Percentiles rank a stretch among this genome's conserved stretches.
phyloP scores from a whole-genome alignment of 164 flowering plant species.

The Buxus sempervirens region DNA sequence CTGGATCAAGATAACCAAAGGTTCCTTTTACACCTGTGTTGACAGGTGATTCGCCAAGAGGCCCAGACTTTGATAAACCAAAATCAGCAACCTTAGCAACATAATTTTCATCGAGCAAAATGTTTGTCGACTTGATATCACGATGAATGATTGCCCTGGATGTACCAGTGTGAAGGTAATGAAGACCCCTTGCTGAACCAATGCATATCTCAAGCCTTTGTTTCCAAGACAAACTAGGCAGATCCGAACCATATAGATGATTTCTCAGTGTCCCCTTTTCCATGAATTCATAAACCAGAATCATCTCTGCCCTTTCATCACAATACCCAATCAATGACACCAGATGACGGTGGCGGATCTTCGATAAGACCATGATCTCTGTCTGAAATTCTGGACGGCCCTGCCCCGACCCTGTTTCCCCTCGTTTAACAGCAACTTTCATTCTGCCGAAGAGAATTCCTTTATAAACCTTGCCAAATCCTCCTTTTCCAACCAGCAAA shows the following conservation, averaged over 20 bases:
- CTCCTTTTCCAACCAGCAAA: conserved; percentile 33
- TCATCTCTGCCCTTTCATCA: conserved; percentile 37
- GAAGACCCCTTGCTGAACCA: conserved; percentile 31
- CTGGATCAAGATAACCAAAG: conserved; percentile 41
- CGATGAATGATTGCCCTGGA: conserved; percentile 29
- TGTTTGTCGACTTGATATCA: conserved; percentile 37
- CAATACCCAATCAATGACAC: conserved; percentile 39
- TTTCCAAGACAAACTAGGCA: conserved; percentile 23
- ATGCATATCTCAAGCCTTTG: conserved; percentile 36
- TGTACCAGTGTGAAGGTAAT: conserved; percentile 31
- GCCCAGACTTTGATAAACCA: conserved; percentile 25
- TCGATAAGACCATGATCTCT: conserved; percentile 30
- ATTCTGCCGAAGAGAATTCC: conserved; percentile 21
- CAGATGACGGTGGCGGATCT: conserved; percentile 33
- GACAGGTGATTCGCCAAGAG: conserved; percentile 25
- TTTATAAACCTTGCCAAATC: conserved; percentile 40
- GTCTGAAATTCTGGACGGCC: conserved; percentile 33
- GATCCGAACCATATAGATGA: conserved; percentile 18
- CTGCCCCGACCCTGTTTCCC: conserved; percentile 29
- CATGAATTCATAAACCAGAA: conserved; percentile 45
- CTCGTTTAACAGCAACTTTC: conserved; percentile 38
- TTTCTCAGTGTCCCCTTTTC: conserved; percentile 36
- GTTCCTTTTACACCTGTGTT: conserved; percentile 30
- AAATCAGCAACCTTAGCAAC: conserved; percentile 37
- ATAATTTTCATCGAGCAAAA: conserved; percentile 27